Base-by-base conservation (phyloP, 2,329 filamentous ascomycete species). In the Madurella mycetomatis region DNA sequence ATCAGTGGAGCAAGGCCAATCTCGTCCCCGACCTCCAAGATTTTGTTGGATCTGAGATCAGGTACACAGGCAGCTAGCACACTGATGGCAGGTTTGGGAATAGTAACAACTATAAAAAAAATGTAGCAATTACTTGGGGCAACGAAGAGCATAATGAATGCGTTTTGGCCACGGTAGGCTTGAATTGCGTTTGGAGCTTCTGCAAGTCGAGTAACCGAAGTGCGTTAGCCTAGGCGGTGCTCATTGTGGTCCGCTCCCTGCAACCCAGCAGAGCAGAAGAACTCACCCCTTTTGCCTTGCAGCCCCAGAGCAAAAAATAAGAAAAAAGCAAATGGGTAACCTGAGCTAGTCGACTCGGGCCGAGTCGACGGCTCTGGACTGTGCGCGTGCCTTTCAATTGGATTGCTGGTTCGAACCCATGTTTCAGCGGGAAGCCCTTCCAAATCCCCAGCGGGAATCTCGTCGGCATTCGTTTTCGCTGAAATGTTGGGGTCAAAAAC, bases 281-380 rank as follows among this genome's bases (percentile, higher is more conserved):
- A 55, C 30, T 5, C 43, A 37, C 53, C 53, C 53, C 53, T 55
- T 41, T 55, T 47, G 39, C 52, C 48, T 44, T 51, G 53, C 53
- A 55, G 47, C 30, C 30, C 37, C 32, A 16, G 41, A 11, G 13
- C n/a, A n/a, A n/a, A n/a, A n/a, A n/a, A n/a, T n/a, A n/a, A 4
- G 34, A 25, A 9, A 45, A 48, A 16, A 45, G 45, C 32, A 18
- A 48, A 43, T 16, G 19, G 8, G 37, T 16, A 25, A 5, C 18
- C 25, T 25, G 18, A 17, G 5, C 34, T n/a, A 13, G 44, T 39
- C 44, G 37, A 53, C 37, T 42, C 16, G 31, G 42, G 34, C 19
- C 42, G n/a, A n/a, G n/a, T n/a, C n/a, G n/a, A n/a, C n/a, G n/a
- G n/a, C n/a, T n/a, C n/a, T n/a, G n/a, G n/a, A n/a, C n/a, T n/a